Base-by-base conservation (phyloP, 208 protist species). In the Trypanosoma avium region DNA sequence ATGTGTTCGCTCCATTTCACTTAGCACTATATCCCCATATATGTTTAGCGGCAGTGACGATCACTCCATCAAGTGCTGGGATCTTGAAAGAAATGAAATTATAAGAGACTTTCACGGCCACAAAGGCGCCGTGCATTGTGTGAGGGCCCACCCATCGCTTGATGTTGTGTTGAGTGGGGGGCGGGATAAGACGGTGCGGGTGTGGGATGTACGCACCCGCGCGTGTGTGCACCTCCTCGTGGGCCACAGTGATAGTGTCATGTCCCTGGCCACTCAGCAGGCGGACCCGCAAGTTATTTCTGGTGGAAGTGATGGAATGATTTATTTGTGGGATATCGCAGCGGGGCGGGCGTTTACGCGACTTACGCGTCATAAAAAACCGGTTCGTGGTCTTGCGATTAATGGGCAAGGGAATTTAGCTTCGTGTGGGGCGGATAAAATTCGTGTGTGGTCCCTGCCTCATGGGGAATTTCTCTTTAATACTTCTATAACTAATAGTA, bases 361-460 rank as follows among this genome's bases (percentile, higher is more conserved):
- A 3, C 79, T 99, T 4, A 99, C 98, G 19, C 92, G 99, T 49
- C 99, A 99, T 86, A 99, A 99, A 86, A 99, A 99, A 73, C 75
- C 86, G 19, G 94, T 99, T 8, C 89, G 99, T 24, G 79, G 89
- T 19, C 30, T 99, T 10, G 68, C 82, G 1, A 22, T 99, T 22
- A 94, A 97, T 59, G 84, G 88, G 9, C 75, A 69, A 19, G 97
- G 98, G 61, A 89, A 81, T 46, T 98, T 99, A 38, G 92, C 92
- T 4, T 96, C 94, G 0, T 99, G 84, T 40, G 88, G 92, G 12
- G 79, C 97, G 0, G 99, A 99, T 76, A 92, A 98, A 46, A 94
- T 99, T 24, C 99, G 99, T 32, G 86, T 99, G 53, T 99, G 97
- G 97, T 80, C 89, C 47, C 81, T 96, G 40, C 97, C 98, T 4